Conservation (phyloP, 139 green algal genomes). For the Desmodesmus armatus region DNA sequence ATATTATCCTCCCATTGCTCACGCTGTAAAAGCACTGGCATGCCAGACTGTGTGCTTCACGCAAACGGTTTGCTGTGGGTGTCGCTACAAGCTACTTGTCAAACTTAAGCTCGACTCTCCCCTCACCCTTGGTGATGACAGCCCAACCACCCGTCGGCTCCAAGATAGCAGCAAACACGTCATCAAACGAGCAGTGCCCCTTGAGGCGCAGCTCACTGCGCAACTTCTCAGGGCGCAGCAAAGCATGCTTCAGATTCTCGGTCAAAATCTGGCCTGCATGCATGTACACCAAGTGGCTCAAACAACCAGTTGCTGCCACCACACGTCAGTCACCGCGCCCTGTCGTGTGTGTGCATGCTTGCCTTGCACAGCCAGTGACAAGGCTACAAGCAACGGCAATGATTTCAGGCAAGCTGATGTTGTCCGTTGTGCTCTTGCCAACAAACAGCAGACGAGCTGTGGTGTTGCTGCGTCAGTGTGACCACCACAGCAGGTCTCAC, state of each 20-base stretch:
- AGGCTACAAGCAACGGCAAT: not conserved
- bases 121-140: no score
- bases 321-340: no score
- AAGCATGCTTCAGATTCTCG: not conserved
- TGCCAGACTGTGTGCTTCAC: no score
- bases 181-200: not conserved
- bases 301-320: not conserved
- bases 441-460: not conserved
- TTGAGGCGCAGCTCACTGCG: conserved; percentile 3
- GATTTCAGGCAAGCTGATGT: not conserved
- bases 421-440: not conserved
- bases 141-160: no score
- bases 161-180: no score
- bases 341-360: no score
- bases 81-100: no score
- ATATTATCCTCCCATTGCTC: no score
- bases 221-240: conserved; percentile 2
- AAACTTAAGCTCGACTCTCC: no score
- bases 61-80: no score
- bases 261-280: not conserved
- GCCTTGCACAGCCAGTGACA: not conserved
- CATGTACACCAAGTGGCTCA: not conserved
- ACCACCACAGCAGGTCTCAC: not conserved
- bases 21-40: no score
- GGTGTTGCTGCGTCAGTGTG: no score